Evolutionary conservation across 2,329 filamentous ascomycete genomes (phyloP), one percentile per base, ranked within the genome.

Genomic region (Zelopaecilomyces penicillatus): DNA sequence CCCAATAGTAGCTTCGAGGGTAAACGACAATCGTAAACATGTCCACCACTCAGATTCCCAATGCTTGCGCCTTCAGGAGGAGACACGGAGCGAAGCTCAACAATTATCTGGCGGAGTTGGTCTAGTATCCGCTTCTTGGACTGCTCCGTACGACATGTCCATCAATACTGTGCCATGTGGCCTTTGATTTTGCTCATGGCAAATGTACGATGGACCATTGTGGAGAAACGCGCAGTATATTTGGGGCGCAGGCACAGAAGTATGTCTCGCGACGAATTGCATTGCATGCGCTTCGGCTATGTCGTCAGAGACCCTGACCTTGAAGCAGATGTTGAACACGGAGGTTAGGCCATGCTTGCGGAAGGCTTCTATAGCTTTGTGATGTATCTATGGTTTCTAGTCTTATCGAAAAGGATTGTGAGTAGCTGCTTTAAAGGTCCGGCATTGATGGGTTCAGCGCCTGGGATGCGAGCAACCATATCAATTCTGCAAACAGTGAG

Each of bases 161-260:
- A 57, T 8, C 44, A 41, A 11, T 12, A 7, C 5, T 31, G 37
- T 27, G 46, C 44, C 38, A 46, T 45, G 7, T 50, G 19, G 2
- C 66, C 64, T 4, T 55, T 41, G 29, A 69, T 61, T 36, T 58
- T 44, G 30, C 63, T 54, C 67, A 73, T 74, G 2, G 71, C 54
- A 44, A 73, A 19, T 69, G 48, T 70, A 73, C 0, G 62, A 53
- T 9, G 47, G 43, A 19, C 55, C 58, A 27, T 59, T 55, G 45
- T 63, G 55, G 3, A 52, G 42, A 46, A 71, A 73, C 9, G 67
- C 60, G 48, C 55, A 67, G 48, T 68, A 59, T 1, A 73, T 58
- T 27, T 63, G 60, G 2, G 71, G 70, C 2, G 73, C 66, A 5
- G 68, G 69, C n/a, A 40, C 9, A 30, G 28, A 40, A 10, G 27